These are phyloP conservation scores for Moricandia arvensis DNA, from an alignment of 345 rosid species.

Conservation along the genomic window DNA sequence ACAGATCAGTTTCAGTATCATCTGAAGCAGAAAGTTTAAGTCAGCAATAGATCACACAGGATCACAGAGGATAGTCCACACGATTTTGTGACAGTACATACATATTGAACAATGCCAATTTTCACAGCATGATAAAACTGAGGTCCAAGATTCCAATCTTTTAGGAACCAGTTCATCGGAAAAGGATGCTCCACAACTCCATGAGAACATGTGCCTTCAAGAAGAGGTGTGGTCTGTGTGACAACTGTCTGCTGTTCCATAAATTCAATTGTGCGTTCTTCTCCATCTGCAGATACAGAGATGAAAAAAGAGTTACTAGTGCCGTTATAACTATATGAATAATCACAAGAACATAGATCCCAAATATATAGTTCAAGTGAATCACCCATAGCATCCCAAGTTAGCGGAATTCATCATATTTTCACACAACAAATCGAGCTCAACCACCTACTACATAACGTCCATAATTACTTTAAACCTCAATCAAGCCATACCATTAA, in stretches of 20 bases:
- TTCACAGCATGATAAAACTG: slow-evolving; percentile 90
- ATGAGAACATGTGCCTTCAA: slow-evolving; percentile 76
- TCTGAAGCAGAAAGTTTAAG: slow-evolving; percentile 47
- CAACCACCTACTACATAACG: too few species aligned
- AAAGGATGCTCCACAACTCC: slow-evolving; percentile 96
- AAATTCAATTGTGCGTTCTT: slow-evolving; percentile 82
- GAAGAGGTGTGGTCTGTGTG: slow-evolving; percentile 69
- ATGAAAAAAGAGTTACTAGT: too few species aligned
- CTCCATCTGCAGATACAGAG: slow-evolving; percentile 66
- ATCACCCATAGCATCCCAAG: neutral
- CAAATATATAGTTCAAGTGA: neutral
- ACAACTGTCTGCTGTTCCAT: slow-evolving; percentile 79
- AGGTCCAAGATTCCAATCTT: slow-evolving; percentile 88
- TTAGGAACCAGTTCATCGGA: slow-evolving; percentile 70
- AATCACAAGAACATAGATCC: neutral
- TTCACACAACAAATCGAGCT: too few species aligned
- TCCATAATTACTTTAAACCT: too few species aligned
- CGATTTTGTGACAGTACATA: slow-evolving; percentile 39
- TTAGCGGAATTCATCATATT: too few species aligned
- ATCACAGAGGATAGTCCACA: neutral
- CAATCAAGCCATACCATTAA: too few species aligned
- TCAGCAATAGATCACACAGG: neutral
- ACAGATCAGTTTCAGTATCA: slow-evolving; percentile 91
- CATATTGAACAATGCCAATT: slow-evolving; percentile 99
- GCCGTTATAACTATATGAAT: neutral